Base-by-base conservation (phyloP, 2,329 filamentous ascomycete genomes). In the Lasiodiplodia sp. region DNA sequence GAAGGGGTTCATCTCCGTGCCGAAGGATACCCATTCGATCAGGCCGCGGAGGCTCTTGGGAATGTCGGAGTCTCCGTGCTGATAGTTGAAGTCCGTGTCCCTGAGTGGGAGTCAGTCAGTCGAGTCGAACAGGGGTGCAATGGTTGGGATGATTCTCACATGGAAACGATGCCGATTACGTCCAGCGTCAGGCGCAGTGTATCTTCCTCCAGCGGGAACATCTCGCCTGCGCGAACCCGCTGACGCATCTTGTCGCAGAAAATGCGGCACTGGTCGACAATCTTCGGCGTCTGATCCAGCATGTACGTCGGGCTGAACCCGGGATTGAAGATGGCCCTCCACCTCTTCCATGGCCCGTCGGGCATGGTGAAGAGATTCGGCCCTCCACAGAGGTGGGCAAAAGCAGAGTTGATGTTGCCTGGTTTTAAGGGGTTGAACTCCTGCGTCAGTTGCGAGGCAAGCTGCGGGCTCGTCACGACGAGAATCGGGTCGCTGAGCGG, bases 391-490 rank as follows among this genome's bases (percentile, higher is more conserved):
- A 62, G 40, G n/a, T 23, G 2, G 1, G 34, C 38, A n/a, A 62
- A 40, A 4, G 18, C 57, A 2, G 25, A 12, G 3, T 62, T 23
- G 16, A 49, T 38, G 8, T 16, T 38, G 21, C 23, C 10, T 16
- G 56, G n/a, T n/a, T 37, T 60, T 10, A 37, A 6, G 12, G n/a
- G 28, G 14, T 34, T 21, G n/a, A 57, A 38, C 16, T 62, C 14
- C 2, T 62, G 18, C 21, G n/a, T 62, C 2, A 47, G 23, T 18
- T 62, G 57, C 0, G 57, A 37, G 2, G 78, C 74, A 44, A 81
- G 70, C n/a, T 81, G 77, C 6, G 79, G 76, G 65, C 81, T 77
- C 23, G 77, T 75, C 2, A 82, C 75, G 11, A 81, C 72, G 49
- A 82, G 71, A 7, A 78, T 72, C 1, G 73, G 71, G 6, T 72